These are phyloP conservation scores for Chlorella vulgaris DNA, from an alignment of 139 green algal species.

Conservation along the genomic window DNA sequence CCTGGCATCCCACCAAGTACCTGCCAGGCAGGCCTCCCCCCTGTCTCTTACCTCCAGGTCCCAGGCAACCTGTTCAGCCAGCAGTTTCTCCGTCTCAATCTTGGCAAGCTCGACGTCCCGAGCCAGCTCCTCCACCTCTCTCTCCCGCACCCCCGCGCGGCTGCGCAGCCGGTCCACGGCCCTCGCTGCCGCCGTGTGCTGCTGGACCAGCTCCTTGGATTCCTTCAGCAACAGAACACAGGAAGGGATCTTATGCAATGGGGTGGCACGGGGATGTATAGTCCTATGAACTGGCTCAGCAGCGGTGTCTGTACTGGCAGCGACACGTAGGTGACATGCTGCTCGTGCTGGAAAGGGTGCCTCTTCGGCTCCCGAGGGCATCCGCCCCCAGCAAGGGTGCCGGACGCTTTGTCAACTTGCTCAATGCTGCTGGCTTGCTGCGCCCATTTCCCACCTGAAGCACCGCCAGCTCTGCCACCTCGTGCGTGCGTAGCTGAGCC, in stretches of 20 bases:
- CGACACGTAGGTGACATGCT: too few relatives aligned
- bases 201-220: constrained; percentile 32
- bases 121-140: not conserved
- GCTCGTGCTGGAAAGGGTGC: too few relatives aligned
- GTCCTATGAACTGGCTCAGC: not conserved
- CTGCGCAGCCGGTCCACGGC: constrained; percentile 11
- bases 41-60: constrained; percentile 29
- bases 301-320: not conserved
- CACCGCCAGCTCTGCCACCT: not conserved
- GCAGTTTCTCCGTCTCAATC: constrained; percentile 36
- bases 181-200: constrained; percentile 32
- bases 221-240: not conserved
- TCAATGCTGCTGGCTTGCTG: not conserved
- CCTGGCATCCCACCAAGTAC: too few relatives aligned
- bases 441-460: not conserved
- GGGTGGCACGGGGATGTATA: not conserved
- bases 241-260: not conserved
- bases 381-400: not conserved
- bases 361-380: too few relatives aligned
- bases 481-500: not conserved
- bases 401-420: not conserved
- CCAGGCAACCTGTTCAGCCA: constrained; percentile 10
- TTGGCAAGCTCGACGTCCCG: constrained; percentile 27
- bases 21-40: not conserved
- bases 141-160: not conserved